Conservation (phyloP, 495 filamentous ascomycete genomes). For the Hypoxylon rickii region DNA sequence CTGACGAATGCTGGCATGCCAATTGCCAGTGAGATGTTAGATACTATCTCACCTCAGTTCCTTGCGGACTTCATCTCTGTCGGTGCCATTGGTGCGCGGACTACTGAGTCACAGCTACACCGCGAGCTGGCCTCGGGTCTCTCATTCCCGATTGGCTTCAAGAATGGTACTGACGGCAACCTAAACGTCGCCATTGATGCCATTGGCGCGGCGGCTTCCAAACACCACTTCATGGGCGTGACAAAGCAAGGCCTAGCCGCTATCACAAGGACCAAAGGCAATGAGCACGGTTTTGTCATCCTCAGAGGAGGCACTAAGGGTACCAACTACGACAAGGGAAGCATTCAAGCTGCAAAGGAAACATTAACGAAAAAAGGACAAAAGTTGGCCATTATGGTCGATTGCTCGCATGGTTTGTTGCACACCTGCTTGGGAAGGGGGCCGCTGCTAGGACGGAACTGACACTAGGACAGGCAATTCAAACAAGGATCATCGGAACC, state of each 20-base stretch:
- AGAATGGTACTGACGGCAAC: constrained; percentile 97
- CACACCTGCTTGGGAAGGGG: neutral
- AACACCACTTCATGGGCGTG: constrained; percentile 97
- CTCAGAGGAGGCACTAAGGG: constrained; percentile 88
- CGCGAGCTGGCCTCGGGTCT: constrained; percentile 95
- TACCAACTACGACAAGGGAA: constrained; percentile 92
- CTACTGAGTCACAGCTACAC: constrained; percentile 96
- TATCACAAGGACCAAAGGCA: constrained; percentile 89
- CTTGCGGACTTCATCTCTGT: constrained; percentile 93
- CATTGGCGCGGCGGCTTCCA: constrained; percentile 86
- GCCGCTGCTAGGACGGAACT: constrained; percentile 6
- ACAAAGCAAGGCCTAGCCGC: constrained; percentile 98
- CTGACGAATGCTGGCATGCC: constrained; percentile 85
- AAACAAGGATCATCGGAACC: constrained; percentile 79
- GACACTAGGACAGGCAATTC: constrained; percentile 61
- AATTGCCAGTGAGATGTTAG: constrained; percentile 96
- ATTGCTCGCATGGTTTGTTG: constrained; percentile 85
- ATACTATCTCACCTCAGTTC: constrained; percentile 96
- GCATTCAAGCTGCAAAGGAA: constrained; percentile 76
- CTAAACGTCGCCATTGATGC: constrained; percentile 94
- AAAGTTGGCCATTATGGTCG: constrained; percentile 91
- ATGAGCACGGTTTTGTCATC: constrained; percentile 97
- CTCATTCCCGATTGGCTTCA: constrained; percentile 98
- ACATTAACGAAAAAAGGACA: constrained; percentile 83
- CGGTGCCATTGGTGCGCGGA: constrained; percentile 93